Base-by-base conservation (phyloP, 148 eudicot species). In the Polygonum maritimum region DNA sequence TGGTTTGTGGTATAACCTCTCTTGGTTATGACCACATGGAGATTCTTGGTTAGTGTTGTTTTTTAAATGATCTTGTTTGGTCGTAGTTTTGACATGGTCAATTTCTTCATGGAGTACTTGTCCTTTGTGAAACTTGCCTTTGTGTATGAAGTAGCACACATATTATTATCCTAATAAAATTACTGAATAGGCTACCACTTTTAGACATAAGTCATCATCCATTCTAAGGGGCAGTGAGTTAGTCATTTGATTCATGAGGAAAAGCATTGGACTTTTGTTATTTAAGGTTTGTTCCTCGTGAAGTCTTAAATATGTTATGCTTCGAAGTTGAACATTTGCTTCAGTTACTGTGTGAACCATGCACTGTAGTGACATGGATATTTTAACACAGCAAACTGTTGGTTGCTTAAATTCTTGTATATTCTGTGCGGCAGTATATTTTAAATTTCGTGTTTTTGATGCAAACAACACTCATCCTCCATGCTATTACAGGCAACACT, bases 1-100 rank as follows among this genome's bases (percentile, higher is more conserved):
- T 89, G 71, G 99, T 95, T 52, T 95, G 99, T 80, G 99, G 99
- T 74, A 85, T 95, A 83, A 79, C 99, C 76, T 95, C 99, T 62
- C 94, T 95, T 38, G 99, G 99, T 79, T 95, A 86, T 83, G 99
- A 95, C 87, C 99, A 95, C 88, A 88, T 92, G 89, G 99, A 95
- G 88, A 95, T 95, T 76, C 94, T 95, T 79, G 99, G 99, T 95
- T 81, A 89, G 98, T 85, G 48, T 76, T 80, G 60, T 71, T 82
- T 80, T 83, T 67, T 12, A 67, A 67, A 21, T 67, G 45, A 35
- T 67, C 44, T 38, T 36, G 44, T 36, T 62, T 14, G 44, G 71
- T 44, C 18, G 14, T 76, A 62, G 48, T 41, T 58, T 19, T 49
- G 21, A 48, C 60, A 19, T 71, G 38, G 41, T 36, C 15, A 14